Evolutionary conservation across 2,329 filamentous ascomycete genomes (phyloP).

Genomic region (Talaromyces piceae): DNA sequence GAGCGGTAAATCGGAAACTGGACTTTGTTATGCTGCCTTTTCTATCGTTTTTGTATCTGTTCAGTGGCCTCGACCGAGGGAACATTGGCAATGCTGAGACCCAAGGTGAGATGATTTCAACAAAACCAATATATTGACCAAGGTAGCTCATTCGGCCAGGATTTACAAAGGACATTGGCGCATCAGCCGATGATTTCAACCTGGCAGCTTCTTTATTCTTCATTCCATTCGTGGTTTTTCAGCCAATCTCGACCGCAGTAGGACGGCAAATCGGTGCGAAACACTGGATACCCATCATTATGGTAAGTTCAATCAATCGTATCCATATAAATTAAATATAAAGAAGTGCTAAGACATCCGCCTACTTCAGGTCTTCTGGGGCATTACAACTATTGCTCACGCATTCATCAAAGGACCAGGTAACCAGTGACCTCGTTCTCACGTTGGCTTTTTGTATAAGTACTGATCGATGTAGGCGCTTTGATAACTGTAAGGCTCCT

Average conservation of each 20-base stretch:
- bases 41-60: constrained; percentile 45
- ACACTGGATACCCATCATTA: constrained; percentile 50
- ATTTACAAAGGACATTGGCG: constrained; percentile 51
- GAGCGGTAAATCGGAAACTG: constrained; percentile 33
- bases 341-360: not conserved
- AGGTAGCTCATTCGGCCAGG: constrained; percentile 32
- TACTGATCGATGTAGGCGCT: not conserved
- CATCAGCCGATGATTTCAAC: constrained; percentile 47
- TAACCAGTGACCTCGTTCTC: not conserved
- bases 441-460: not conserved
- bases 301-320: constrained; percentile 32
- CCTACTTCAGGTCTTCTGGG: constrained; percentile 2
- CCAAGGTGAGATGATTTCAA: not conserved
- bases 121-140: not conserved
- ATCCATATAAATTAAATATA: not conserved
- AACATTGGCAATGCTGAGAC: constrained; percentile 51
- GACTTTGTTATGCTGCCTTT: constrained; percentile 46
- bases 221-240: constrained; percentile 51
- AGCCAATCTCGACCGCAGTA: constrained; percentile 46
- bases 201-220: constrained; percentile 52
- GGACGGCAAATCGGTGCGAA: constrained; percentile 40
- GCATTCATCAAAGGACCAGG: not conserved
- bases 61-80: constrained; percentile 47
- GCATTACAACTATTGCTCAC: not conserved
- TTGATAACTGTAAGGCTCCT: constrained; percentile 3